phyloP scores from a whole-genome alignment of 305 asterid species.

The Ilex paraguariensis region DNA sequence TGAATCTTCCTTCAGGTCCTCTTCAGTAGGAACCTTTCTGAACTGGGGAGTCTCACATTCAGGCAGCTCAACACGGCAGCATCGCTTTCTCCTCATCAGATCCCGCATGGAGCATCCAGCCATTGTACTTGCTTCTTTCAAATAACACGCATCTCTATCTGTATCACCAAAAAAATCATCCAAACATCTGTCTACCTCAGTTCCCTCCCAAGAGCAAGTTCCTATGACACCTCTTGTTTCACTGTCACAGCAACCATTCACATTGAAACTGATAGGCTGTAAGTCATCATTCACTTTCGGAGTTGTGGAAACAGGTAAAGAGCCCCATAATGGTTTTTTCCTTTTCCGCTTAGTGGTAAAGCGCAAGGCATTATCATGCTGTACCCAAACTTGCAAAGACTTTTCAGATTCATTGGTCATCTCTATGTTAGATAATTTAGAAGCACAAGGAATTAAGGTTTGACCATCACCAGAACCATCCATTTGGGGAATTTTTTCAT shows the following conservation, averaged over 20 bases:
- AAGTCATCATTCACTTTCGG: slow-evolving; percentile 30
- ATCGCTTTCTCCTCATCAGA: slow-evolving; percentile 85
- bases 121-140: slow-evolving; percentile 32
- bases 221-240: slow-evolving; percentile 25
- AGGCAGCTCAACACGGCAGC: slow-evolving; percentile 43
- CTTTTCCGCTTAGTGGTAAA: slow-evolving; percentile 33
- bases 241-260: slow-evolving; percentile 22
- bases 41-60: slow-evolving; percentile 28
- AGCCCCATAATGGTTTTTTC: slow-evolving; percentile 68
- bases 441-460: slow-evolving; percentile 31
- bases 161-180: slow-evolving; percentile 21
- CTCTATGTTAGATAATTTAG: slow-evolving; percentile 26
- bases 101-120: slow-evolving; percentile 77
- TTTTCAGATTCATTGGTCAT: slow-evolving; percentile 31
- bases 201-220: slow-evolving; percentile 23
- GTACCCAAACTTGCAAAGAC: slow-evolving; percentile 21
- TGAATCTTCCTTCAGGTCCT: slow-evolving; percentile 24
- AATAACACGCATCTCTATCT: slow-evolving; percentile 25
- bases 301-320: slow-evolving; percentile 57
- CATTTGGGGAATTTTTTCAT: slow-evolving; percentile 63
- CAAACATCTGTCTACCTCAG: slow-evolving; percentile 34
- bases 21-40: slow-evolving; percentile 8
- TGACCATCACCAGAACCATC: slow-evolving; percentile 76
- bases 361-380: slow-evolving; percentile 32
- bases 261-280: slow-evolving; percentile 22